Percentiles rank a stretch among this genome's conserved stretches.
Evolutionary conservation across 2,329 filamentous ascomycete species (phyloP).

Genomic region (Beauveria asiatica): DNA sequence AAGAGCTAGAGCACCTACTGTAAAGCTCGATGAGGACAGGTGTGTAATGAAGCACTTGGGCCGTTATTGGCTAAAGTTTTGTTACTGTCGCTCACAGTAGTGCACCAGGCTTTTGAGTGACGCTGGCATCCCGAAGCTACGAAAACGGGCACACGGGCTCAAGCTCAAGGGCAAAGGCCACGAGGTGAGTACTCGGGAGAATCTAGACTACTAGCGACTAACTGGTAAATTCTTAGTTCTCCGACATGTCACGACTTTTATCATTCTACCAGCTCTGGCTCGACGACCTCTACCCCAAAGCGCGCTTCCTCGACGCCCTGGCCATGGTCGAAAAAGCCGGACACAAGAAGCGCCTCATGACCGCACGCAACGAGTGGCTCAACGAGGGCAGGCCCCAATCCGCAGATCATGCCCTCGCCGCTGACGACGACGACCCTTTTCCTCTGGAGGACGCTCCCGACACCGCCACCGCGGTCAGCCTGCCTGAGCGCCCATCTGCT

Average conservation of each 20-base stretch:
- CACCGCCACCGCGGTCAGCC: conserved; percentile 11
- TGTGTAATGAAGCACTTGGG: conserved; percentile 23
- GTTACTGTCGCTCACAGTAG: neutral
- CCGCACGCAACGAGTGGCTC: conserved; percentile 74
- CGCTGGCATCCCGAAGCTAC: conserved; percentile 74
- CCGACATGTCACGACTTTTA: conserved; percentile 71
- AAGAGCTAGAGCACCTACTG: conserved; percentile 59
- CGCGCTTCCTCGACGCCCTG: conserved; percentile 84
- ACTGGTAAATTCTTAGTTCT: conserved; percentile 48
- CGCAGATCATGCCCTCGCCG: conserved; percentile 17
- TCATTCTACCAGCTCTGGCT: conserved; percentile 96
- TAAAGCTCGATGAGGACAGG: conserved; percentile 81
- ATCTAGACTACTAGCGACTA: neutral
- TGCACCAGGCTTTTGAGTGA: conserved; percentile 63
- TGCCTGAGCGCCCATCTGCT: conserved; percentile 18
- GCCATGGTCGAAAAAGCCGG: conserved; percentile 88
- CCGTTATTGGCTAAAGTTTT: neutral
- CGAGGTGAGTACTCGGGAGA: conserved; percentile 48
- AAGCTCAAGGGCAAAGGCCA: conserved; percentile 90
- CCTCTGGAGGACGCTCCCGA: neutral
- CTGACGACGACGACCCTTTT: conserved; percentile 19
- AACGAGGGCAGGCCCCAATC: conserved; percentile 58
- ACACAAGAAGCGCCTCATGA: conserved; percentile 70
- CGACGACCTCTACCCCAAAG: conserved; percentile 89
- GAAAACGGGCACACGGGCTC: conserved; percentile 60